Conservation (phyloP, 1,284 basidiomycete genomes). For the Phellopilus nigrolimitatus region DNA sequence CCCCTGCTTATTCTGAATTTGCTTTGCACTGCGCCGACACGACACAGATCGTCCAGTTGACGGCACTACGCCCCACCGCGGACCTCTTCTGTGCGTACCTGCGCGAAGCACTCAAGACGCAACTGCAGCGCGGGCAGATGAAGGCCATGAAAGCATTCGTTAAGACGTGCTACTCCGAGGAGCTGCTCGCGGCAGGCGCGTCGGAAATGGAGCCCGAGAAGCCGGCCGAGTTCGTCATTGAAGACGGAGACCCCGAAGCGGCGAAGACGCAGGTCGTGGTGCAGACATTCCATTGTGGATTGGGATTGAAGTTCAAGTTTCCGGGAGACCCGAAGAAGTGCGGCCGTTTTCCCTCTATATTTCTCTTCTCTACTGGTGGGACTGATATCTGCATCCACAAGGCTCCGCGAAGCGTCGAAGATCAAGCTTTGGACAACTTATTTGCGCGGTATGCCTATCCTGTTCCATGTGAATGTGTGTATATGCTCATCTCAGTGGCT, state of each 20-base stretch:
- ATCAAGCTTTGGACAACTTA: conserved; percentile 96
- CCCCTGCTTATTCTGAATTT: neutral
- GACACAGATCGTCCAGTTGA: conserved; percentile 86
- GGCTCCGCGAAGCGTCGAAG: conserved; percentile 93
- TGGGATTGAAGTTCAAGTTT: conserved; percentile 87
- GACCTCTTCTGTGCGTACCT: conserved; percentile 91
- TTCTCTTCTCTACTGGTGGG: neutral
- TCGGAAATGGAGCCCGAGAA: conserved; percentile 56
- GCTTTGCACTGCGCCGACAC: neutral
- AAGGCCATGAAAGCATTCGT: conserved; percentile 89
- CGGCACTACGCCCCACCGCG: conserved; percentile 91
- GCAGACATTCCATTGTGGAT: conserved; percentile 74
- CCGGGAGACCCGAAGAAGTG: conserved; percentile 93
- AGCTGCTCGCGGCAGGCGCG: conserved; percentile 60
- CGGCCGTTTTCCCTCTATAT: conserved; percentile 26
- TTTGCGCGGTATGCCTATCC: conserved; percentile 58
- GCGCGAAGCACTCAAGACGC: conserved; percentile 85
- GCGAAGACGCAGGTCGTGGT: conserved; percentile 50
- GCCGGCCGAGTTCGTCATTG: conserved; percentile 52
- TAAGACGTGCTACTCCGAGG: conserved; percentile 92
- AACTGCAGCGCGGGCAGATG: conserved; percentile 87
- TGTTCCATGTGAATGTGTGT: neutral
- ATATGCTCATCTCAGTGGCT: conserved; percentile 2
- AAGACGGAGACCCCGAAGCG: conserved; percentile 20
- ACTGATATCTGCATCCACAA: conserved; percentile 28